Conservation (phyloP, 352 stramenopile genomes). For the Aphanomyces euteiches region DNA sequence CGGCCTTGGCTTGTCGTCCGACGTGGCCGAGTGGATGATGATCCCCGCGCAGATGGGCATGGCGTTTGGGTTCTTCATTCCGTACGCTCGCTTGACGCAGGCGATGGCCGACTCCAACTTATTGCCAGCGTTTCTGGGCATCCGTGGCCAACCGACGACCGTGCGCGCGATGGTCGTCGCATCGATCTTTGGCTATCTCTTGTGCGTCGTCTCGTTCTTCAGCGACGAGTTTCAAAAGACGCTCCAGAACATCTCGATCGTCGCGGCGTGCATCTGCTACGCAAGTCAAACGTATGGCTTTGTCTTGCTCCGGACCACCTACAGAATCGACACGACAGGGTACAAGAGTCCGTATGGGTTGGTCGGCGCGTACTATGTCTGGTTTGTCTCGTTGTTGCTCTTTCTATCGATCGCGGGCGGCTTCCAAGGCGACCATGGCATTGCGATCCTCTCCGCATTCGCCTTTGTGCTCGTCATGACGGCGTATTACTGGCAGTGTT, state of each 20-base stretch:
- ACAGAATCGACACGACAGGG: background rate
- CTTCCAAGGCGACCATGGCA: constrained; percentile 13
- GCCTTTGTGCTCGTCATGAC: background rate
- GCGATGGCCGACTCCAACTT: constrained; percentile 18
- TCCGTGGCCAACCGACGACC: background rate
- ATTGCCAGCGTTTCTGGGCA: background rate
- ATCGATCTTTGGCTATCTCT: constrained; percentile 15
- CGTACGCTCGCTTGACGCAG: background rate
- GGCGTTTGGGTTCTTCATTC: constrained; percentile 13
- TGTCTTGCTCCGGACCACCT: constrained; percentile 10
- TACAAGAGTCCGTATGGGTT: constrained; percentile 15
- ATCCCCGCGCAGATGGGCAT: constrained; percentile 21
- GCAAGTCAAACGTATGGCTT: background rate
- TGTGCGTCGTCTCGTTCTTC: background rate
- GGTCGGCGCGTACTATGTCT: background rate
- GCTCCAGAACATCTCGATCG: constrained; percentile 1
- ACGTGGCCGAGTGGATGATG: constrained; percentile 3
- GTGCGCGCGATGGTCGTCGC: background rate
- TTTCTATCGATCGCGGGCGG: constrained; percentile 12
- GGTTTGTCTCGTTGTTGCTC: background rate
- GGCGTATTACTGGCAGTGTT: background rate
- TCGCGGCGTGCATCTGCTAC: constrained; percentile 1
- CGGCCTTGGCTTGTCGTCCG: background rate
- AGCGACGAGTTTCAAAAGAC: background rate
- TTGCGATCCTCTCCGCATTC: background rate